Base-by-base conservation (phyloP, 257 asterid genomes). In the Ehretia macrophylla region DNA sequence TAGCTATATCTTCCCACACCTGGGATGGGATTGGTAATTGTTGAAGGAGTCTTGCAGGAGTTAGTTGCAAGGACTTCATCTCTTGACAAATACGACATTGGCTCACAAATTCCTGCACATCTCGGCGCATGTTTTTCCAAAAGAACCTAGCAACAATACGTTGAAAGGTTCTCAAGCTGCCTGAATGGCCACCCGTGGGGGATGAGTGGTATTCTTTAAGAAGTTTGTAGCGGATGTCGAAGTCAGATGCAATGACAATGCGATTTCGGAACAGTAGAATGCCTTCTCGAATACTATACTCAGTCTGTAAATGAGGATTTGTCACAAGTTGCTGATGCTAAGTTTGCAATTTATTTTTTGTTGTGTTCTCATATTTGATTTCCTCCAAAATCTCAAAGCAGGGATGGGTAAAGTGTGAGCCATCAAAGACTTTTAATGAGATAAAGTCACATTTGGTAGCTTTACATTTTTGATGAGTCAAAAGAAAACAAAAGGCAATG, bases 121-220 rank as follows among this genome's bases (percentile, higher is more conserved):
- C n/a, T 13, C 13, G 12, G 11, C 4, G 22, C 53, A 51, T 63
- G 17, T 14, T 12, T 8, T 18, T 32, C 59, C 59, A 51, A 51
- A 14, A 51, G 11, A 62, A 18, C 5, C 14, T 23, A 0, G 44
- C 10, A 0, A 17, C 38, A 11, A 63, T 4, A 6, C 52, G 5
- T 3, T 14, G 22, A 4, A 5, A 53, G 0, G 60, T 63, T 11
- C 40, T 18, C 5, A 17, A 9, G 5, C 8, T 19, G 8, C 64
- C 57, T 0, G 64, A 22, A 16, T 56, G 57, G 1, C 57, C 64
- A 5, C 37, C 71, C 0, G 10, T 4, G 0, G 17, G 32, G 5
- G 67, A 11, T 3, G 11, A 32, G 10, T 65, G 64, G 14, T n/a
- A 52, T 17, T 63, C 68, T 0, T 13, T 19, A 4, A 63, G 16